Base-by-base conservation (phyloP, 768 basidiomycete species). In the Neoboletus brunneissimus region DNA sequence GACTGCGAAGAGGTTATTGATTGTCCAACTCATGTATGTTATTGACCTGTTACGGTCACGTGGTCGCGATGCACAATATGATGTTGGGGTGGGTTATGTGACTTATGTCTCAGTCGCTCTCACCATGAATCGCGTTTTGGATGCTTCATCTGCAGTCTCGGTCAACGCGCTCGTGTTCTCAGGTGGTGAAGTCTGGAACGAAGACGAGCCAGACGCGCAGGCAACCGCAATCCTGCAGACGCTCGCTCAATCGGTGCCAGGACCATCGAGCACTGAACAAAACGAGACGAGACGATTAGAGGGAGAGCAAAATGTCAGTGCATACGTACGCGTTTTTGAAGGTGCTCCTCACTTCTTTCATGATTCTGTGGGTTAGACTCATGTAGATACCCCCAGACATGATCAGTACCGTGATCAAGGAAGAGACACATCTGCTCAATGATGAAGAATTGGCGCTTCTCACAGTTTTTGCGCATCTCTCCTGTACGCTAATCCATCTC, bases 371-470 rank as follows among this genome's bases (percentile, higher is more conserved):
- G 9, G 15, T 7, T 47, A 23, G 15, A 48, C 60, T 62, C 41
- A 58, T 20, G 16, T 40, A 20, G 38, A 32, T 25, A n/a, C 8
- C 42, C 35, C 25, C 52, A 86, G 86, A 85, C 15, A 86, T 86
- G 79, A 65, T 88, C 34, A 57, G 66, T 22, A 80, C 79, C 0
- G 80, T 87, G 2, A 56, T 87, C 16, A 67, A 64, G 23, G 67
- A 75, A 16, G 86, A 88, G 56, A 57, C 60, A 0, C 78, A 79
- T 62, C 73, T 89, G n/a, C 82, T 89, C 63, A 68, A 72, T 10
- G 54, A 69, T 1, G 60, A 73, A 4, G 87, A 89, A 69, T 57
- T 79, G 7, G 71, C 68, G 23, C 74, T 77, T 32, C 63, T 87
- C 25, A 53, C 65, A 8, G 64, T 72, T 15, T 82, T 81, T 59